phyloP scores from a whole-genome alignment of 768 basidiomycete genomes.

The Collybia sp. region DNA sequence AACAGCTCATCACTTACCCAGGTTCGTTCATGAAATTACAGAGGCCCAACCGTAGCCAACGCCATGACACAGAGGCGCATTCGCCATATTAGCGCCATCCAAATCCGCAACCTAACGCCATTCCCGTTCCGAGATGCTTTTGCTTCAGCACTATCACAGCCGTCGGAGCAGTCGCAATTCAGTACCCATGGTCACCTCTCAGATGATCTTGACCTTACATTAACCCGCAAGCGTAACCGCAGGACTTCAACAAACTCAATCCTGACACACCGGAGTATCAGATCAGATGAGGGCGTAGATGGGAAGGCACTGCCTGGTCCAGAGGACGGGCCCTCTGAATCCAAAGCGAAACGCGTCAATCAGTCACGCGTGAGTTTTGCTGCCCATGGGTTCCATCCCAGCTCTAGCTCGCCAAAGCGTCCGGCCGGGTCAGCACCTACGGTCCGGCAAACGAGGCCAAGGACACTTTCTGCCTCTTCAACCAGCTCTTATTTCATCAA shows the following conservation, averaged over 20 bases:
- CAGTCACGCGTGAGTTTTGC: slow-evolving; percentile 37
- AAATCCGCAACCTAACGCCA: slow-evolving; percentile 79
- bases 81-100: slow-evolving; percentile 68
- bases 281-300: slow-evolving; percentile 39
- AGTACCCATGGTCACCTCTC: slow-evolving; percentile 51
- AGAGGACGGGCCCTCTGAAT: slow-evolving; percentile 22
- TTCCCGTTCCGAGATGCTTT: slow-evolving; percentile 78
- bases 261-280: slow-evolving; percentile 39
- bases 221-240: slow-evolving; percentile 54
- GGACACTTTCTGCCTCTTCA: slow-evolving; percentile 55
- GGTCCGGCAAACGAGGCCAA: slow-evolving; percentile 34
- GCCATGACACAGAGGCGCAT: slow-evolving; percentile 49
- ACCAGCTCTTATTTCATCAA: slow-evolving; percentile 19
- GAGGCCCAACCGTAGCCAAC: slow-evolving; percentile 5
- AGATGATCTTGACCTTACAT: slow-evolving; percentile 66
- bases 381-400: slow-evolving; percentile 9
- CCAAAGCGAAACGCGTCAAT: no score
- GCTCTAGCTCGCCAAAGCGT: no score
- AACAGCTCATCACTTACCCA: slow-evolving; percentile 2
- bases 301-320: slow-evolving; percentile 24
- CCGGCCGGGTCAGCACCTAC: slow-evolving; percentile 22
- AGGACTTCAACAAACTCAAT: slow-evolving; percentile 58
- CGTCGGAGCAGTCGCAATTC: slow-evolving; percentile 58
- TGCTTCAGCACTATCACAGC: slow-evolving; percentile 69
- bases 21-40: slow-evolving; percentile 6